Conservation (phyloP, 805 yeast genomes). For the Ogataea allantospora region DNA sequence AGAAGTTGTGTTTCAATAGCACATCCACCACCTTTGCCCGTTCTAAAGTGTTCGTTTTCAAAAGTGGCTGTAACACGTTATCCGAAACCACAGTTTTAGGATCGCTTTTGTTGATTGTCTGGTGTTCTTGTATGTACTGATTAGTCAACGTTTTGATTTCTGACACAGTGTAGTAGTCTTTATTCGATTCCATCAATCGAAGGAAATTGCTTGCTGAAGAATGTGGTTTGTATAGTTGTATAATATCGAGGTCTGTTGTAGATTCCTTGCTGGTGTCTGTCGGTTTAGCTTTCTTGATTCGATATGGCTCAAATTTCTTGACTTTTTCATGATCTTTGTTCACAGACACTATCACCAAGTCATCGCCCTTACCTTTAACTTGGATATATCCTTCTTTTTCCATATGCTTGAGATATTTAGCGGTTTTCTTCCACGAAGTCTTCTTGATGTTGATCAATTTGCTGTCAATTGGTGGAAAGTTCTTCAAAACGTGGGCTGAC, state of each 20-base stretch:
- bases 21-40: slow-evolving; percentile 46
- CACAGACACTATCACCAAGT: slow-evolving; percentile 55
- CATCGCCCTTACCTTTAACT: slow-evolving; percentile 84
- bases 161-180: slow-evolving; percentile 45
- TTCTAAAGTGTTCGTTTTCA: slow-evolving; percentile 28
- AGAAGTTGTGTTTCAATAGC: slow-evolving; percentile 40
- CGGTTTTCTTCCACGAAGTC: slow-evolving; percentile 86
- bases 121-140: slow-evolving; percentile 52
- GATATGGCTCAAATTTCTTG: slow-evolving; percentile 65
- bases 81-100: slow-evolving; percentile 58
- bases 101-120: slow-evolving; percentile 50
- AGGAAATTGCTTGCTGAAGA: slow-evolving; percentile 46
- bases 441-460: slow-evolving; percentile 62
- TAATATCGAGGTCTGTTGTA: slow-evolving; percentile 26
- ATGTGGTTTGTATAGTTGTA: slow-evolving; percentile 58
- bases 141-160: slow-evolving; percentile 56
- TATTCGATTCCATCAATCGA: slow-evolving; percentile 39
- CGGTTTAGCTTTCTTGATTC: slow-evolving; percentile 31
- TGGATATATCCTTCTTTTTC: slow-evolving; percentile 70
- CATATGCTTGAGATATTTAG: slow-evolving; percentile 82
- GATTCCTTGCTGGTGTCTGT: slow-evolving; percentile 7
- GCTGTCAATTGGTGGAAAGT: slow-evolving; percentile 67
- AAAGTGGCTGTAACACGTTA: slow-evolving; percentile 32
- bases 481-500: slow-evolving; percentile 63
- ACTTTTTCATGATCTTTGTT: slow-evolving; percentile 47